Conservation (phyloP, 495 filamentous ascomycete species). For the Daldinia concentrica region DNA sequence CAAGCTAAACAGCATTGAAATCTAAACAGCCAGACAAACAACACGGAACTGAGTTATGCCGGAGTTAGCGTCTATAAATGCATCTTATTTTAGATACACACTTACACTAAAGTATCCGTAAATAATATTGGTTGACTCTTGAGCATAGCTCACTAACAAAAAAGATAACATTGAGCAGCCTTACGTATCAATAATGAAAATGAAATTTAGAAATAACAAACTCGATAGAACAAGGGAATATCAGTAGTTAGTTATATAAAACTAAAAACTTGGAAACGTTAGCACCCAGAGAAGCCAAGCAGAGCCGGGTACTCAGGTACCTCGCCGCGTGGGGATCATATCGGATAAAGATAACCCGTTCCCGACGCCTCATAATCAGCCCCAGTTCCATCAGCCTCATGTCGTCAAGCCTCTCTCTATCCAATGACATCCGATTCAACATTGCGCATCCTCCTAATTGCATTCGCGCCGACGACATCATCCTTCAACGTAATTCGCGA, state of each 20-base stretch:
- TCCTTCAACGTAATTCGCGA: constrained; percentile 2
- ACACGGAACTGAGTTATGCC: background rate
- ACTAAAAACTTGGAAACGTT: too few species aligned
- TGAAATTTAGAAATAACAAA: too few species aligned
- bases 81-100: background rate
- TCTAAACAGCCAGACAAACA: background rate
- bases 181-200: too few species aligned
- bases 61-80: background rate
- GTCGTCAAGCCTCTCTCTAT: constrained; percentile 5
- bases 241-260: too few species aligned
- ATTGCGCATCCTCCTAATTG: constrained; percentile 14
- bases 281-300: too few species aligned
- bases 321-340: background rate
- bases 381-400: constrained; percentile 10
- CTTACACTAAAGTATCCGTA: too few species aligned
- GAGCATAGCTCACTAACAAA: too few species aligned
- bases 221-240: too few species aligned
- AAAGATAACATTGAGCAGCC: too few species aligned
- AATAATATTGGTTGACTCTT: too few species aligned
- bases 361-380: constrained; percentile 24
- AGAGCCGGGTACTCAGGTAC: too few species aligned
- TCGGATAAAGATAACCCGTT: constrained; percentile 17
- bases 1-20: background rate
- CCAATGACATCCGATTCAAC: constrained; percentile 21
- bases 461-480: constrained; percentile 28